These are phyloP conservation scores for Penicillium psychrofluorescens DNA, from an alignment of 495 filamentous ascomycete species.

Conservation along the genomic window DNA sequence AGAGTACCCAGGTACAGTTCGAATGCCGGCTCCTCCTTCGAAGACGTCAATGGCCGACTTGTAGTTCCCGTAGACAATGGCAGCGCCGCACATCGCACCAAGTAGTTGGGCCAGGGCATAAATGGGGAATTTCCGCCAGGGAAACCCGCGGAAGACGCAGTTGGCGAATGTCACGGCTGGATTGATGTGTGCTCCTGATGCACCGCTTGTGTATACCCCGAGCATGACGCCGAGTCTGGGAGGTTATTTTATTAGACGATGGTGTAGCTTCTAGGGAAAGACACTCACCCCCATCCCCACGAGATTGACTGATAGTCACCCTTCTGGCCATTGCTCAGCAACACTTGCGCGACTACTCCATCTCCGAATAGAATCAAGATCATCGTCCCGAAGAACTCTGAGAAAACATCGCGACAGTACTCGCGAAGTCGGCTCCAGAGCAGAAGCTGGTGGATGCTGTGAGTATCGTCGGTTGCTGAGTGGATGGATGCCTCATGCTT, in stretches of 20 bases:
- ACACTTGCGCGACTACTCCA: constrained; percentile 53
- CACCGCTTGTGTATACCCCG: constrained; percentile 54
- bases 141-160: constrained; percentile 54
- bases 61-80: constrained; percentile 52
- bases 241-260: too few species aligned
- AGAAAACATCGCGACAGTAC: constrained; percentile 45
- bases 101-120: constrained; percentile 48
- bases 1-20: constrained; percentile 51
- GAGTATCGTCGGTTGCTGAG: neutral
- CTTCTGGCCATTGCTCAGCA: constrained; percentile 41
- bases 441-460: constrained; percentile 13
- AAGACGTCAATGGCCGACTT: constrained; percentile 45
- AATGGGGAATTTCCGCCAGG: constrained; percentile 52
- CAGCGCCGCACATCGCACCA: constrained; percentile 47
- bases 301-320: constrained; percentile 55
- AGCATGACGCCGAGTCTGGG: constrained; percentile 53
- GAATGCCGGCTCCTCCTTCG: constrained; percentile 45
- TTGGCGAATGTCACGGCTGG: constrained; percentile 57
- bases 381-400: constrained; percentile 59
- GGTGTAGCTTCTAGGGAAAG: neutral
- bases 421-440: constrained; percentile 43
- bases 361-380: constrained; percentile 59
- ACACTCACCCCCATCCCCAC: constrained; percentile 55
- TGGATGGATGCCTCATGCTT: constrained; percentile 11
- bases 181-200: constrained; percentile 57